Percentiles rank a stretch among this genome's conserved stretches.
Conservation (phyloP, 2,329 filamentous ascomycete species). For the Colletotrichum lupini region DNA sequence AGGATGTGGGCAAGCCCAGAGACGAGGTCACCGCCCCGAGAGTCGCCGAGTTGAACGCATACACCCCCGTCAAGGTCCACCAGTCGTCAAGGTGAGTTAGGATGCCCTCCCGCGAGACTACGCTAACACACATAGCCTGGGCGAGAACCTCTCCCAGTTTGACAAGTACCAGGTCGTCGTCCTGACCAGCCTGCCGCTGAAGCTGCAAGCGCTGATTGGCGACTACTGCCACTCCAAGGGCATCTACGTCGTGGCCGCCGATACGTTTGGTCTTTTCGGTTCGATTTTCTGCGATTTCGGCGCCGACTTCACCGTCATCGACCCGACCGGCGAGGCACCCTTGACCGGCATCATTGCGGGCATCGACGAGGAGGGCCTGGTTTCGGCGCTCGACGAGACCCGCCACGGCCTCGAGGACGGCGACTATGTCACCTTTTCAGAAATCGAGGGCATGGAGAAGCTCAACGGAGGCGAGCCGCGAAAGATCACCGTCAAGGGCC, state of each 20-base stretch:
- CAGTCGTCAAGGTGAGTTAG: slow-evolving; percentile 61
- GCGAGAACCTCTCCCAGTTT: slow-evolving; percentile 80
- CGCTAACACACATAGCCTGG: slow-evolving; percentile 65
- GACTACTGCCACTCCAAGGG: slow-evolving; percentile 95
- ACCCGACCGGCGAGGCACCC: slow-evolving; percentile 90
- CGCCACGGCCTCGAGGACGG: slow-evolving; percentile 96
- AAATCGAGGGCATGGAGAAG: slow-evolving; percentile 90
- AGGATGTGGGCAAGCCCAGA: slow-evolving; percentile 92
- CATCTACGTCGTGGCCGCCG: slow-evolving; percentile 88
- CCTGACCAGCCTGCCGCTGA: slow-evolving; percentile 84
- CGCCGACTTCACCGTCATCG: slow-evolving; percentile 89
- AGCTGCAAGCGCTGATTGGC: slow-evolving; percentile 84
- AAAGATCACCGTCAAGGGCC: slow-evolving; percentile 93
- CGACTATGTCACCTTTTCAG: slow-evolving; percentile 94
- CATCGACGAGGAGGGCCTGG: slow-evolving; percentile 89
- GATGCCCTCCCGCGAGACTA: too few species aligned
- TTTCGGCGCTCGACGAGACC: slow-evolving; percentile 94
- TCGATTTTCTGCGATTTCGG: slow-evolving; percentile 98
- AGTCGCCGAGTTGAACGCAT: slow-evolving; percentile 94
- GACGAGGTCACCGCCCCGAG: slow-evolving; percentile 88
- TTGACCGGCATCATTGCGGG: slow-evolving; percentile 88
- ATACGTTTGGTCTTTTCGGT: slow-evolving; percentile 94
- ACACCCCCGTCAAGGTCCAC: slow-evolving; percentile 89
- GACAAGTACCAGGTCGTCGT: slow-evolving; percentile 95
- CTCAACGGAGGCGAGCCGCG: slow-evolving; percentile 86